Percentiles rank a stretch among this genome's conserved stretches.
These are phyloP conservation scores for Ophiostoma piceae DNA, from an alignment of 2,329 filamentous ascomycete genomes.

Conservation along the genomic window DNA sequence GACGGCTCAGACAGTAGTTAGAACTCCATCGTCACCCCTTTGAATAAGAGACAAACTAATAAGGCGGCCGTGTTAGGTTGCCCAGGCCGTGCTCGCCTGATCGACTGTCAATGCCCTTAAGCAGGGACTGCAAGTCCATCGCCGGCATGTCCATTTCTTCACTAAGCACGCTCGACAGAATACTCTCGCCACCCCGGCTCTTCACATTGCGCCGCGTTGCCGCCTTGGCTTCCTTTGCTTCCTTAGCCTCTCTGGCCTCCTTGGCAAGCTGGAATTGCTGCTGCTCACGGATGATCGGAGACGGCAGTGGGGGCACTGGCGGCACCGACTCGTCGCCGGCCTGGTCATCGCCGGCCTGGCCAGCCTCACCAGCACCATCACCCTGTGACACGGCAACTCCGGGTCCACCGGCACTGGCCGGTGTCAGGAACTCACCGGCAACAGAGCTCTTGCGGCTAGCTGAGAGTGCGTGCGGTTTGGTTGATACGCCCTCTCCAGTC, in stretches of 20 bases:
- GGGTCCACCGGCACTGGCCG: conserved; percentile 7
- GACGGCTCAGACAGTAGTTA: too few relatives aligned
- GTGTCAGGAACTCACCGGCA: conserved; percentile 16
- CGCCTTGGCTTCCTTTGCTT: conserved; percentile 22
- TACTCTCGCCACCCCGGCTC: conserved; percentile 42
- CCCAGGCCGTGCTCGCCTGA: conserved; percentile 44
- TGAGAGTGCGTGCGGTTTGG: not conserved
- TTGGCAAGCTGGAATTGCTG: conserved; percentile 24
- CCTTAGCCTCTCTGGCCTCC: conserved; percentile 10
- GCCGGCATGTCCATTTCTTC: conserved; percentile 36
- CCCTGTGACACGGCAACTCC: not conserved
- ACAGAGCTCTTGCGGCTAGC: conserved; percentile 18
- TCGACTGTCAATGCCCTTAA: conserved; percentile 48
- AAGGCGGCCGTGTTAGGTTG: conserved; percentile 46
- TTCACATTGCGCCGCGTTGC: conserved; percentile 37
- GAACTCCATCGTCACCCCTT: too few relatives aligned
- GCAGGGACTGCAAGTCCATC: conserved; percentile 46
- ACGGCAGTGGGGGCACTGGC: conserved; percentile 52
- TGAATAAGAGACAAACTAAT: conserved; percentile 32
- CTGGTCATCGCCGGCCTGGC: conserved; percentile 26
- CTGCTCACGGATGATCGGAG: conserved; percentile 28
- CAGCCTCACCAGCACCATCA: conserved; percentile 18
- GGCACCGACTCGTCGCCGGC: conserved; percentile 42
- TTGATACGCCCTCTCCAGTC: not conserved
- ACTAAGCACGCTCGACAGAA: conserved; percentile 28